phyloP scores from a whole-genome alignment of 2,329 filamentous ascomycete genomes.

The Emydomyces testavorans region DNA sequence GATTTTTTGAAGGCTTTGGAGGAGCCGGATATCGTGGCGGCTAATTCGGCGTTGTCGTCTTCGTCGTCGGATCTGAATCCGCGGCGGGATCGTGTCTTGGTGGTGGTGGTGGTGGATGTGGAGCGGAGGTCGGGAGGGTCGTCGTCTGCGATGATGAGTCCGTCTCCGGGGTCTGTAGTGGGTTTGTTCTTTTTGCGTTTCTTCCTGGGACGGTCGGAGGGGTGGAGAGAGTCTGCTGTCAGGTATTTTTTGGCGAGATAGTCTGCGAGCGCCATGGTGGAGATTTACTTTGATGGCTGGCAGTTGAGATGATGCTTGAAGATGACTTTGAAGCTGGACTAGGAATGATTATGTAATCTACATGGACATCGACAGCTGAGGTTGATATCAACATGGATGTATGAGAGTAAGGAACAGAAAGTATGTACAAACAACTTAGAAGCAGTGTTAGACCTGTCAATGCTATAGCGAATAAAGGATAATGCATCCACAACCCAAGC shows the following conservation, averaged over 20 bases:
- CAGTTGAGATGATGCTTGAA: too few species aligned
- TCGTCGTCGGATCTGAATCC: constrained; percentile 12
- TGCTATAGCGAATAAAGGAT: too few species aligned
- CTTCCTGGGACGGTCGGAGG: constrained; percentile 42
- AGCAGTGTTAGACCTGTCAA: too few species aligned
- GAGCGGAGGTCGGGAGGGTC: constrained; percentile 30
- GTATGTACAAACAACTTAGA: too few species aligned
- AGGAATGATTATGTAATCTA: constrained; percentile 1
- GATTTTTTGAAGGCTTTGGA: constrained; percentile 43
- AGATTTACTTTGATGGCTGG: neutral
- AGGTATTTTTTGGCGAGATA: constrained; percentile 92
- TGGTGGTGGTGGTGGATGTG: constrained; percentile 20
- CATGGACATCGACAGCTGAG: too few species aligned
- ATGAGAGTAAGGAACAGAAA: too few species aligned
- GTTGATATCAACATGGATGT: too few species aligned
- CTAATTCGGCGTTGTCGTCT: constrained; percentile 28
- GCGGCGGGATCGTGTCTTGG: neutral
- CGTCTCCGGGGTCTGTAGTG: constrained; percentile 31
- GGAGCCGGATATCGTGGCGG: constrained; percentile 16
- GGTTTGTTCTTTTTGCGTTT: constrained; percentile 47
- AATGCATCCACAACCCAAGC: too few species aligned
- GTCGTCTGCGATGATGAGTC: constrained; percentile 34
- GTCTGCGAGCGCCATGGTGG: constrained; percentile 49
- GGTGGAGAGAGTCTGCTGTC: constrained; percentile 44
- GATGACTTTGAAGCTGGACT: neutral